A percentile compares a stretch with the other conserved stretches of the same genome.
Evolutionary conservation across 2,329 filamentous ascomycete genomes (phyloP).

Genomic region (Nigrospora sphaerica): DNA sequence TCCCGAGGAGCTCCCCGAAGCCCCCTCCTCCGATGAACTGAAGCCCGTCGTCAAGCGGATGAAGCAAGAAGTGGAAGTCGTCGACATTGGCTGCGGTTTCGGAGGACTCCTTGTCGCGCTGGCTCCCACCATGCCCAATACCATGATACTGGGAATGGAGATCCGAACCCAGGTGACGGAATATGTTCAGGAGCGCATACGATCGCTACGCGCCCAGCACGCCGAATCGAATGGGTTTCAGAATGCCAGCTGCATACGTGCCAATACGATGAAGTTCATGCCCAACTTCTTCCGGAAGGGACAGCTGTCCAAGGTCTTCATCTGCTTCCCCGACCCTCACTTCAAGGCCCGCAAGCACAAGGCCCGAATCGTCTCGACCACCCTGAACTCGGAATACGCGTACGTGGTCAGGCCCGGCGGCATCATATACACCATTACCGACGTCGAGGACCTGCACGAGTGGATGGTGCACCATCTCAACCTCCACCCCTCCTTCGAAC

Average conservation of each 20-base stretch:
- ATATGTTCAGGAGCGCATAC: slow-evolving; percentile 83
- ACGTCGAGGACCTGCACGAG: slow-evolving; percentile 85
- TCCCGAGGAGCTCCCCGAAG: slow-evolving; percentile 20
- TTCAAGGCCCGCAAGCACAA: slow-evolving; percentile 98
- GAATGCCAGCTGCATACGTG: slow-evolving; percentile 82
- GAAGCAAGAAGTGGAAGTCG: slow-evolving; percentile 73
- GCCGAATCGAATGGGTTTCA: slow-evolving; percentile 54
- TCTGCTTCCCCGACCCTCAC: slow-evolving; percentile 97
- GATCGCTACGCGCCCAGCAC: slow-evolving; percentile 67
- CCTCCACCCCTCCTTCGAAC: slow-evolving; percentile 70
- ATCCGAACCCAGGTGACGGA: slow-evolving; percentile 86
- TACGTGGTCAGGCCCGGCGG: slow-evolving; percentile 79
- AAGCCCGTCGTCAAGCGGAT: slow-evolving; percentile 25
- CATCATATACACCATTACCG: slow-evolving; percentile 91
- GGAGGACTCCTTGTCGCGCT: slow-evolving; percentile 85
- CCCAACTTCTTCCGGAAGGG: slow-evolving; percentile 86
- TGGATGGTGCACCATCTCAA: slow-evolving; percentile 92
- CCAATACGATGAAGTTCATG: slow-evolving; percentile 99
- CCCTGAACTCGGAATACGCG: slow-evolving; percentile 88
- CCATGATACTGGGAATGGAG: slow-evolving; percentile 82
- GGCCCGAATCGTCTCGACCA: slow-evolving; percentile 83
- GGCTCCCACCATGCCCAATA: slow-evolving; percentile 72
- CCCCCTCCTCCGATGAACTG: slow-evolving; percentile 6
- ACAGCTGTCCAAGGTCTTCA: slow-evolving; percentile 86
- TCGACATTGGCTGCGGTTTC: slow-evolving; percentile 96